Evolutionary conservation across 2,329 filamentous ascomycete species (phyloP).

Genomic region (Sarocladiaceae sp.): DNA sequence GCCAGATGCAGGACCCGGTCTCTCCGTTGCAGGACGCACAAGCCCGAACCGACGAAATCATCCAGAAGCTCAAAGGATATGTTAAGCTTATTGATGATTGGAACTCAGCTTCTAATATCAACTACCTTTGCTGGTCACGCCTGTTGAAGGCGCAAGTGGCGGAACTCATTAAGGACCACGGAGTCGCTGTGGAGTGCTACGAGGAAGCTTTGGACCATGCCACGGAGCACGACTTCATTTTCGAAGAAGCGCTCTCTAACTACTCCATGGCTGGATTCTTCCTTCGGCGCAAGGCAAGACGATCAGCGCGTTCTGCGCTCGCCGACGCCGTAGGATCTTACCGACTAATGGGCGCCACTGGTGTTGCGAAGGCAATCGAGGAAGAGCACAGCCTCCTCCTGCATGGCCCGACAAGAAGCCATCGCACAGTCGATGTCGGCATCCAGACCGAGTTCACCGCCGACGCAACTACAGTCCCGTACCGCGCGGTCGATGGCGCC

Average conservation of each 20-base stretch:
- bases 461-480: constrained; percentile 42
- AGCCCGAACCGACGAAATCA: constrained; percentile 40
- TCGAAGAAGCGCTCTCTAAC: constrained; percentile 70
- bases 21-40: constrained; percentile 37
- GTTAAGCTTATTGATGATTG: constrained; percentile 61
- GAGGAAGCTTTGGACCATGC: constrained; percentile 71
- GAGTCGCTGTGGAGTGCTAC: constrained; percentile 57
- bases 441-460: constrained; percentile 69
- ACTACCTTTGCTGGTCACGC: constrained; percentile 67
- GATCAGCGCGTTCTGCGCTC: constrained; percentile 66
- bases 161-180: constrained; percentile 56
- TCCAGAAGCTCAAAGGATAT: constrained; percentile 50
- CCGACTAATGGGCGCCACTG: constrained; percentile 63
- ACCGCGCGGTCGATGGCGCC: constrained; percentile 42
- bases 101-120: constrained; percentile 60
- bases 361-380: constrained; percentile 64
- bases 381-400: constrained; percentile 65
- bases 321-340: constrained; percentile 65
- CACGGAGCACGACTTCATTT: constrained; percentile 58
- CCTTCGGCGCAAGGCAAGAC: constrained; percentile 57
- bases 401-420: constrained; percentile 54
- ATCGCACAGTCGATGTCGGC: constrained; percentile 56
- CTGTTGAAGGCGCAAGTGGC: constrained; percentile 65
- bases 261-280: constrained; percentile 72
- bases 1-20: constrained; percentile 44